Percentiles rank a stretch among this genome's conserved stretches.
Evolutionary conservation across 139 green algal species (phyloP).

Genomic region (Chlamydomonas sphaeroides): DNA sequence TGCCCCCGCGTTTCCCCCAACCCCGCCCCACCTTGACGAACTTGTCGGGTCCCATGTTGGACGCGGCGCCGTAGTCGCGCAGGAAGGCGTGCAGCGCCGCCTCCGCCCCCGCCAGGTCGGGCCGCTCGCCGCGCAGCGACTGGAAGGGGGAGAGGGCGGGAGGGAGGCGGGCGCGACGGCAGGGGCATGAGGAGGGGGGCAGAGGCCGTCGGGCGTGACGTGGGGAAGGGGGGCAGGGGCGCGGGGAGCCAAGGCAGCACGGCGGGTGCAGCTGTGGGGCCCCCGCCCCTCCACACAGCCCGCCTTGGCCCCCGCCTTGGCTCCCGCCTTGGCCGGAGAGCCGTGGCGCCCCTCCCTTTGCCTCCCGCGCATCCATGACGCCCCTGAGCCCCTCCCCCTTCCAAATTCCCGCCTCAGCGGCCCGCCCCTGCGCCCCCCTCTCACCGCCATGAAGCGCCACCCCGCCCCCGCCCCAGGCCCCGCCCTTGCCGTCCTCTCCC

Average conservation of each 20-base stretch:
- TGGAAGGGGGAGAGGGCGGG: not conserved
- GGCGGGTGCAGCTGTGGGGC: no score
- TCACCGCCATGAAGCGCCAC: not conserved
- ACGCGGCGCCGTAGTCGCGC: not conserved
- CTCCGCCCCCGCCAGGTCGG: constrained; percentile 3
- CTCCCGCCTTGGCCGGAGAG: no score
- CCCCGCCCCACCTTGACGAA: not conserved
- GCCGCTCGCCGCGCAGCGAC: not conserved
- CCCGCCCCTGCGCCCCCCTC: no score
- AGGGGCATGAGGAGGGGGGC: no score
- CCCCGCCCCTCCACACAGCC: no score
- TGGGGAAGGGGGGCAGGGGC: not conserved
- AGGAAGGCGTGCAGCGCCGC: constrained; percentile 18
- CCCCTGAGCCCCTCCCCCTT: no score
- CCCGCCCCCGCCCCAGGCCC: not conserved
- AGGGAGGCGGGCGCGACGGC: not conserved
- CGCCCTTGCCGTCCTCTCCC: no score
- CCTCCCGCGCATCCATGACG: no score
- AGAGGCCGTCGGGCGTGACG: not conserved
- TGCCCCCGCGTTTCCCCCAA: not conserved
- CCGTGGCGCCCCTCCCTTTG: no score
- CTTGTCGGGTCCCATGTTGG: not conserved
- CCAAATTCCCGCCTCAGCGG: no score
- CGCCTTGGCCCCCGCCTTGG: no score
- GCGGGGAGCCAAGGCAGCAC: not conserved